A percentile compares a stretch with the other conserved stretches of the same genome.
These are phyloP conservation scores for Zymoseptoria pseudotritici DNA, from an alignment of 2,329 filamentous ascomycete genomes.

Conservation along the genomic window DNA sequence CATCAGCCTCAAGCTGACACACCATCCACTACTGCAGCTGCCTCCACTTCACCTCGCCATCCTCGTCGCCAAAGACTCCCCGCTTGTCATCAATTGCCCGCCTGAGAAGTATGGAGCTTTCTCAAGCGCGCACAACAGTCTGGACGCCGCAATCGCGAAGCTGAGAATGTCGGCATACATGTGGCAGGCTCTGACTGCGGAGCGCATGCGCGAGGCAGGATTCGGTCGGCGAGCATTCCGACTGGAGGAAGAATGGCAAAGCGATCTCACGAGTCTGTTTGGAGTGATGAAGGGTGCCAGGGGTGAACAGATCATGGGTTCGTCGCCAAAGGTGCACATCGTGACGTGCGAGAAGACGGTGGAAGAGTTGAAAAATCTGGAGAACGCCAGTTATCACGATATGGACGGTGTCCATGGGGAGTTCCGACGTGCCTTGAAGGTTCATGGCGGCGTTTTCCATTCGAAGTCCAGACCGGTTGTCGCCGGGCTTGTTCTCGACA, in stretches of 20 bases:
- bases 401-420: slow-evolving; percentile 16
- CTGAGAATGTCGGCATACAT: slow-evolving; percentile 31
- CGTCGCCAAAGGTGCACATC: slow-evolving; percentile 25
- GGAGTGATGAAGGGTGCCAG: background rate
- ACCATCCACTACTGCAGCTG: slow-evolving; percentile 26
- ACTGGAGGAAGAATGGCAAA: slow-evolving; percentile 28
- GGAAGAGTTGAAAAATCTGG: slow-evolving; percentile 18
- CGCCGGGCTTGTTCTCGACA: slow-evolving; percentile 28
- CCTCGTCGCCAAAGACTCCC: slow-evolving; percentile 29
- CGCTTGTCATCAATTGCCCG: slow-evolving; percentile 27
- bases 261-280: slow-evolving; percentile 19
- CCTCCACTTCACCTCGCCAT: slow-evolving; percentile 30
- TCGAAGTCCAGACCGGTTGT: slow-evolving; percentile 22
- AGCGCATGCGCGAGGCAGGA: slow-evolving; percentile 24
- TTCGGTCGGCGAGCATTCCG: slow-evolving; percentile 26
- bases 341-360: slow-evolving; percentile 23
- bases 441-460: slow-evolving; percentile 23
- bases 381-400: slow-evolving; percentile 21
- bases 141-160: slow-evolving; percentile 28
- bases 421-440: slow-evolving; percentile 23
- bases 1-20: slow-evolving; percentile 18
- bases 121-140: slow-evolving; percentile 23
- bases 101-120: slow-evolving; percentile 21
- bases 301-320: slow-evolving; percentile 14
- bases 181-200: slow-evolving; percentile 31